phyloP scores from a whole-genome alignment of 1,139 yeast species.

The Taphrina sp. region DNA sequence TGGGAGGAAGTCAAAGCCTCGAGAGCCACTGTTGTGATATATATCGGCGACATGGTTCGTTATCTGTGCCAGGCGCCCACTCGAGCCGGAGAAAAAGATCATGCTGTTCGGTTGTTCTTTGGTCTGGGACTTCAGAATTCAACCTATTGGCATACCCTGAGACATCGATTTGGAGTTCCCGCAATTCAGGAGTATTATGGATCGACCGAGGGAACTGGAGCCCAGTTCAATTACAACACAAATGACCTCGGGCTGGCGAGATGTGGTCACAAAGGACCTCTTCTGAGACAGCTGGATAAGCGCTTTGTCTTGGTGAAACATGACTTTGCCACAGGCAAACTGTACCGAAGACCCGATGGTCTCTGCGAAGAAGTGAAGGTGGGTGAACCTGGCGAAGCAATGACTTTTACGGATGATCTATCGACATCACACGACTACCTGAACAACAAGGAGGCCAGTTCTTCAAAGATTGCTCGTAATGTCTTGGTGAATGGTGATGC shows the following conservation, averaged over 20 bases:
- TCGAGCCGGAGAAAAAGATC: constrained; percentile 65
- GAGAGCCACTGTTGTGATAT: constrained; percentile 78
- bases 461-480: constrained; percentile 66
- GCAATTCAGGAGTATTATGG: constrained; percentile 91
- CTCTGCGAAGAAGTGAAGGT: constrained; percentile 52
- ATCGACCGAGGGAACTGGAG: constrained; percentile 89
- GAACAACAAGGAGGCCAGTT: constrained; percentile 76
- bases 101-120: constrained; percentile 67
- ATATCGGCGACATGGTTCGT: constrained; percentile 94
- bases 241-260: constrained; percentile 88
- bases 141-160: constrained; percentile 87
- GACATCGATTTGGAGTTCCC: constrained; percentile 68
- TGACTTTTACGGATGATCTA: constrained; percentile 50
- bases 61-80: constrained; percentile 66
- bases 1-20: constrained; percentile 85
- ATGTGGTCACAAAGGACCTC: constrained; percentile 74
- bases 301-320: constrained; percentile 25
- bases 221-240: constrained; percentile 74
- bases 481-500: constrained; percentile 87
- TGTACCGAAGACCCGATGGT: constrained; percentile 75
- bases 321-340: constrained; percentile 52
- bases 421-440: constrained; percentile 78
- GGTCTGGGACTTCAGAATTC: constrained; percentile 93
- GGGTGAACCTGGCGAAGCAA: constrained; percentile 84
- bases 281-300: constrained; percentile 48